phyloP scores from a whole-genome alignment of 1,284 basidiomycete species.

The Athelia sp. region DNA sequence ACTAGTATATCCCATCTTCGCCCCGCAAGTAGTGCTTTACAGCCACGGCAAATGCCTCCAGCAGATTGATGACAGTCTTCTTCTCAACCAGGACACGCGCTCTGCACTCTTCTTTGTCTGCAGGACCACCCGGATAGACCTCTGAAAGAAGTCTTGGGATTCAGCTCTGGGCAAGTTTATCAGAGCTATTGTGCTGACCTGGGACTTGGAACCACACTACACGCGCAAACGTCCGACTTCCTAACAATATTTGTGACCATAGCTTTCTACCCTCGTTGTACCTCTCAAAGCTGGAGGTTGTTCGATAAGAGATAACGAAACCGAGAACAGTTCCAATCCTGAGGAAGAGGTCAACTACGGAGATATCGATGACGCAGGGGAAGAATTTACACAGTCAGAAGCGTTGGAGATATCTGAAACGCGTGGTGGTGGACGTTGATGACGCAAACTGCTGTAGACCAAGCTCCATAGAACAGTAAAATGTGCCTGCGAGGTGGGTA shows the following conservation, averaged over 20 bases:
- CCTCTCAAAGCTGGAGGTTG: constrained; percentile 71
- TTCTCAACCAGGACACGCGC: constrained; percentile 59
- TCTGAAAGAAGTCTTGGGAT: constrained; percentile 10
- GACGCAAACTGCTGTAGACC: too few species aligned
- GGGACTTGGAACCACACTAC: constrained; percentile 63
- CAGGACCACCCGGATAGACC: constrained; percentile 16
- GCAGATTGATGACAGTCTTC: constrained; percentile 56
- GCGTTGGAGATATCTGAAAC: too few species aligned
- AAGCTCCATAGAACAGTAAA: too few species aligned
- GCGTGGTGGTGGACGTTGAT: too few species aligned
- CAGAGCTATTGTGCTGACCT: constrained; percentile 26
- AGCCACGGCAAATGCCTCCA: constrained; percentile 47
- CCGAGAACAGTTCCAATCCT: constrained; percentile 13
- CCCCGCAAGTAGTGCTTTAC: constrained; percentile 57
- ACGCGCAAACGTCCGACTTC: constrained; percentile 51
- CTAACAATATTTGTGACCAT: constrained; percentile 67
- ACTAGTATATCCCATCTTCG: constrained; percentile 58
- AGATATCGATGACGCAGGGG: too few species aligned
- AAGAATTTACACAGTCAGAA: too few species aligned
- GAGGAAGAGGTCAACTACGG: neutral
- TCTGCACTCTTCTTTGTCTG: constrained; percentile 32
- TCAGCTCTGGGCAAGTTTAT: neutral
- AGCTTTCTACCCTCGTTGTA: constrained; percentile 68
- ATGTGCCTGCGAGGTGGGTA: too few species aligned
- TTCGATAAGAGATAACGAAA: constrained; percentile 64